phyloP scores from a whole-genome alignment of 2,329 filamentous ascomycete genomes.

The Aspergillus sp. region DNA sequence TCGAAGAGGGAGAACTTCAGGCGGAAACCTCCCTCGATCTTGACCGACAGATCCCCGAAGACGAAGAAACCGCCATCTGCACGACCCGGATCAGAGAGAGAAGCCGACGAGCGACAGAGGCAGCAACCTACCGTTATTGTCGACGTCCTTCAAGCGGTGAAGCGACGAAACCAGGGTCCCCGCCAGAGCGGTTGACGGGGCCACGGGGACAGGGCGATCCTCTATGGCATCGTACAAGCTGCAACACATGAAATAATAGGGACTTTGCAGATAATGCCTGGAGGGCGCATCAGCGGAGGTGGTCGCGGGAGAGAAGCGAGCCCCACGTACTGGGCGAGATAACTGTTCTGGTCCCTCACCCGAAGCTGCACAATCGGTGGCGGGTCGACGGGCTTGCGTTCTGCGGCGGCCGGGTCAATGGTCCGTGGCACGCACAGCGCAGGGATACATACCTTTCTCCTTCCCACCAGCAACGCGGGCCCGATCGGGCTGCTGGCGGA shows the following conservation, averaged over 20 bases:
- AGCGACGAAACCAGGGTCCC: slow-evolving; percentile 73
- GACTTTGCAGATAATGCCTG: slow-evolving; percentile 55
- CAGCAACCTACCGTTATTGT: slow-evolving; percentile 54
- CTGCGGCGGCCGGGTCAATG: slow-evolving; percentile 33
- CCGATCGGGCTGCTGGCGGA: slow-evolving; percentile 59
- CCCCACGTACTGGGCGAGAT: slow-evolving; percentile 51
- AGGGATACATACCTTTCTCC: slow-evolving; percentile 59
- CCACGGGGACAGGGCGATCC: slow-evolving; percentile 33
- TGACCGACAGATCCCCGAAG: slow-evolving; percentile 79
- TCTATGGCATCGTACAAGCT: slow-evolving; percentile 45
- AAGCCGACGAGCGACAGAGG: background rate
- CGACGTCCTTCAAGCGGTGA: slow-evolving; percentile 68
- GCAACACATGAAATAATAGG: slow-evolving; percentile 55
- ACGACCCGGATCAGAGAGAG: slow-evolving; percentile 2
- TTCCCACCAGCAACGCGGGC: slow-evolving; percentile 62
- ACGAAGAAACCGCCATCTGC: slow-evolving; percentile 78
- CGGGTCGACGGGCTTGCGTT: slow-evolving; percentile 76
- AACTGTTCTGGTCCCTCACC: slow-evolving; percentile 39
- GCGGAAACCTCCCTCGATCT: slow-evolving; percentile 60
- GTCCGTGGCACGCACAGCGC: slow-evolving; percentile 1
- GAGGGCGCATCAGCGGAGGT: slow-evolving; percentile 8
- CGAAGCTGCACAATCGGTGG: slow-evolving; percentile 71
- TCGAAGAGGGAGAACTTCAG: slow-evolving; percentile 73
- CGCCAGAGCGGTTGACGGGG: slow-evolving; percentile 48
- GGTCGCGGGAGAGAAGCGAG: slow-evolving; percentile 2